Evolutionary conservation across 2,329 filamentous ascomycete species (phyloP).

Genomic region (Aspergillus thermomutatus): DNA sequence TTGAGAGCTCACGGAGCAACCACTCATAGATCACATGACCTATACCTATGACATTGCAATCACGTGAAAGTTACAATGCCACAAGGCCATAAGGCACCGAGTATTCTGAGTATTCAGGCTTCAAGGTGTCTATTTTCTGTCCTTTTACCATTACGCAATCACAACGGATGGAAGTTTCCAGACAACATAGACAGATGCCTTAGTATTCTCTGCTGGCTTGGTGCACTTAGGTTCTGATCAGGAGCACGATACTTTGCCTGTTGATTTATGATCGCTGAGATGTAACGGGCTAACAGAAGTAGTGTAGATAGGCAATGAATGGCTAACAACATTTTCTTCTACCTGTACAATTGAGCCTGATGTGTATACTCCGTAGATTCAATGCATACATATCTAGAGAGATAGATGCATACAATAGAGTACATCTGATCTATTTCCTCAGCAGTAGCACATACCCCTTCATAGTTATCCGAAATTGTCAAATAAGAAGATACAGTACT

Average conservation of each 20-base stretch:
- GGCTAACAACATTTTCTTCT: neutral
- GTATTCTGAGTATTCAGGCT: slow-evolving; percentile 15
- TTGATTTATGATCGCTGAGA: neutral
- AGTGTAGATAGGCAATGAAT: neutral
- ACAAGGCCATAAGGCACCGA: slow-evolving; percentile 3
- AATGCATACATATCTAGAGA: neutral
- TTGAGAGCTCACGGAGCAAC: slow-evolving; percentile 19
- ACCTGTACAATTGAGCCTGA: no score
- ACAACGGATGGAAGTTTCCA: slow-evolving; percentile 13
- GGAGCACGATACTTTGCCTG: no score
- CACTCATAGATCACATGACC: slow-evolving; percentile 1
- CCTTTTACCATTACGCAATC: slow-evolving; percentile 23
- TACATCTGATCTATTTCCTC: neutral
- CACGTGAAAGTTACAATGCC: slow-evolving; percentile 5
- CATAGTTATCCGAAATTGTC: no score
- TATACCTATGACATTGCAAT: slow-evolving; percentile 15
- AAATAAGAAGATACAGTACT: neutral
- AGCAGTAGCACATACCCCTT: neutral
- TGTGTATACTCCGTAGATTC: neutral
- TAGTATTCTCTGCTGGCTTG: no score
- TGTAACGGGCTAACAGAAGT: neutral
- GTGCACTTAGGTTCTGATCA: no score
- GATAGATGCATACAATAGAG: neutral
- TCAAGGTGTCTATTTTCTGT: slow-evolving; percentile 11
- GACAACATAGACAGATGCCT: neutral